Base-by-base conservation (phyloP, 2,329 filamentous ascomycete species). In the Diatrype stigma region DNA sequence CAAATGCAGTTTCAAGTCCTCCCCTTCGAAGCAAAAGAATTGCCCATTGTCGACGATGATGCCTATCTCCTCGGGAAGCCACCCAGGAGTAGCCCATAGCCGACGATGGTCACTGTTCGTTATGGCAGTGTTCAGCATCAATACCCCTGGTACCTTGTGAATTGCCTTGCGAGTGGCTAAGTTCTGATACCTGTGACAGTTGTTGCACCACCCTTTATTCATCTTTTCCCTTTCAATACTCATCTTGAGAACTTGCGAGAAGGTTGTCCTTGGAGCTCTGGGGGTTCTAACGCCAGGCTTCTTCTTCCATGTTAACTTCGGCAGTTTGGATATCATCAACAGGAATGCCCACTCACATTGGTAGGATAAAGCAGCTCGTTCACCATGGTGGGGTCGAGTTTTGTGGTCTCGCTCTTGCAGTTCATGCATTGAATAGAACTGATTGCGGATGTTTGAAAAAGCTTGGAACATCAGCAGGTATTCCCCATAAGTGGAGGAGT, bases 1-100 rank as follows among this genome's bases (percentile, higher is more conserved):
- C 21, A 95, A 72, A 60, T 94, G 89, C 45, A 89, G 72, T 64
- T 86, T 87, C 57, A 99, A 71, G 61, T 97, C 92, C 48, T 96
- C 87, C 2, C 94, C 93, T 69, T 99, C 92, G 57, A 91, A 97
- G 69, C 92, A 96, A 69, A 90, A 92, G 64, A 97, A 89, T 63
- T 96, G 89, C n/a, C 90, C 90, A 61, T 89, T 84, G 53, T 95
- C 89, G 51, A 96, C 83, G 51, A 96, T 89, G 63, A 99, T 83
- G 35, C 94, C 94, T 61, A 99, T 92, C 67, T 97, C 91, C 63
- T 94, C 88, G 0, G 94, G 94, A 12, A 99, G 76, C 86, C 93
- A 99, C 16, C 89, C 90, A 0, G 90, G 90, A 12, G 85, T 90
- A 1, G 89, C 84, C 95, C 95, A 99, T 16, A 96, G 77, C 52